Conservation (phyloP, 495 filamentous ascomycete species). For the Echria macrotheca region DNA sequence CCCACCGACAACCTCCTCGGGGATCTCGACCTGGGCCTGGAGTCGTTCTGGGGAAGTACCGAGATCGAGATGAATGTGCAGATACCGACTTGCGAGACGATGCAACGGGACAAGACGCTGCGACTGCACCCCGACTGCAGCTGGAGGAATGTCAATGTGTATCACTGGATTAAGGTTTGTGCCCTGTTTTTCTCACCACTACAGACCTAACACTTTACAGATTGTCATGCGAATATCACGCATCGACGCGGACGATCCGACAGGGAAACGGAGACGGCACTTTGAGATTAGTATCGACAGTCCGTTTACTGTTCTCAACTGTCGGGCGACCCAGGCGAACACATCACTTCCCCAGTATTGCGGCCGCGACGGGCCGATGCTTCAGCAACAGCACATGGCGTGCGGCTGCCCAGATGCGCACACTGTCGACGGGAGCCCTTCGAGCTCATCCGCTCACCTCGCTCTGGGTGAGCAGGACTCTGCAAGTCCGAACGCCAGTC, state of each 20-base stretch:
- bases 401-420: slow-evolving; percentile 76
- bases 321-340: slow-evolving; percentile 87
- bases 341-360: slow-evolving; percentile 83
- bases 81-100: slow-evolving; percentile 83
- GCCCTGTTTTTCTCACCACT: background rate
- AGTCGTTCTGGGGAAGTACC: slow-evolving; percentile 70
- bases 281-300: slow-evolving; percentile 99
- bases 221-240: slow-evolving; percentile 96
- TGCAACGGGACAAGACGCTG: slow-evolving; percentile 70
- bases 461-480: slow-evolving; percentile 23
- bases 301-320: slow-evolving; percentile 92
- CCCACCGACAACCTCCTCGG: slow-evolving; percentile 71
- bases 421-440: slow-evolving; percentile 35
- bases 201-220: slow-evolving; percentile 40
- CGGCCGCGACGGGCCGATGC: slow-evolving; percentile 46
- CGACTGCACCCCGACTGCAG: slow-evolving; percentile 90
- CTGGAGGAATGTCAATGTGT: slow-evolving; percentile 92
- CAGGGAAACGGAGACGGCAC: slow-evolving; percentile 73
- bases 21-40: slow-evolving; percentile 60
- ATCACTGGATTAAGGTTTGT: slow-evolving; percentile 91
- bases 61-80: slow-evolving; percentile 98
- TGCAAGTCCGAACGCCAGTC: slow-evolving; percentile 8
- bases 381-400: slow-evolving; percentile 45
- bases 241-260: slow-evolving; percentile 71
- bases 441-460: slow-evolving; percentile 24